Conservation (phyloP, 371 early-diverging fungal species). For the Quaeritorhiza haematococci region DNA sequence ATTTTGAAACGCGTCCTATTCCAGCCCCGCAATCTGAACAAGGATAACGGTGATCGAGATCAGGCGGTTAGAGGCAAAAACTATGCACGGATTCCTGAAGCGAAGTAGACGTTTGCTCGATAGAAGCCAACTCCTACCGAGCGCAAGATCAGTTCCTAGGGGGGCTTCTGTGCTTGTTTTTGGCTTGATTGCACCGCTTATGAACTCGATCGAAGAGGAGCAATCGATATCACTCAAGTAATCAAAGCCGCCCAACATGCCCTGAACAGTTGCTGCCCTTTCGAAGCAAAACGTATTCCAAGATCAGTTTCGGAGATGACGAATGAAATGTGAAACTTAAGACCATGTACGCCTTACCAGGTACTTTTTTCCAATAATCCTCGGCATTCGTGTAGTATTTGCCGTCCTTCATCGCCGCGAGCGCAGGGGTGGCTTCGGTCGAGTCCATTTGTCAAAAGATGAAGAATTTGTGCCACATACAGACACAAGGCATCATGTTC, state of each 20-base stretch:
- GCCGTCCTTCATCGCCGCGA: background rate
- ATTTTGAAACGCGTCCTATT: slow-evolving; percentile 88
- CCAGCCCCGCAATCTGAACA: slow-evolving; percentile 87
- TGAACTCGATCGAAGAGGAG: slow-evolving; percentile 61
- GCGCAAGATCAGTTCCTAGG: background rate
- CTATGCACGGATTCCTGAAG: background rate
- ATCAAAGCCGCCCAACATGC: slow-evolving; percentile 86
- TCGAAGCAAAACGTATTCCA: slow-evolving; percentile 16
- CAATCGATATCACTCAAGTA: slow-evolving; percentile 69
- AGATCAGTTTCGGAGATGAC: slow-evolving; percentile 36
- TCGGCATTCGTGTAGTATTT: slow-evolving; percentile 82
- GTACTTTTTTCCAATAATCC: slow-evolving; percentile 68
- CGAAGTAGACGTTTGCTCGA: no score
- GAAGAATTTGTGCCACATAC: no score
- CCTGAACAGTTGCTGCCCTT: slow-evolving; percentile 67
- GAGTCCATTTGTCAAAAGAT: no score
- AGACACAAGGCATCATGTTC: no score
- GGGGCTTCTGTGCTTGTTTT: background rate
- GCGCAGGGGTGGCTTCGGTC: no score
- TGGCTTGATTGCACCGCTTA: slow-evolving; percentile 54
- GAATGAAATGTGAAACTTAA: slow-evolving; percentile 11
- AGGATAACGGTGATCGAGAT: background rate
- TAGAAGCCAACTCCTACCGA: no score
- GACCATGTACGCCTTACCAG: background rate
- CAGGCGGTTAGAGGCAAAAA: background rate